Percentiles rank a stretch among this genome's conserved stretches.
Evolutionary conservation across 2,329 filamentous ascomycete genomes (phyloP).

Genomic region (Beauveria scarabaeidicola): DNA sequence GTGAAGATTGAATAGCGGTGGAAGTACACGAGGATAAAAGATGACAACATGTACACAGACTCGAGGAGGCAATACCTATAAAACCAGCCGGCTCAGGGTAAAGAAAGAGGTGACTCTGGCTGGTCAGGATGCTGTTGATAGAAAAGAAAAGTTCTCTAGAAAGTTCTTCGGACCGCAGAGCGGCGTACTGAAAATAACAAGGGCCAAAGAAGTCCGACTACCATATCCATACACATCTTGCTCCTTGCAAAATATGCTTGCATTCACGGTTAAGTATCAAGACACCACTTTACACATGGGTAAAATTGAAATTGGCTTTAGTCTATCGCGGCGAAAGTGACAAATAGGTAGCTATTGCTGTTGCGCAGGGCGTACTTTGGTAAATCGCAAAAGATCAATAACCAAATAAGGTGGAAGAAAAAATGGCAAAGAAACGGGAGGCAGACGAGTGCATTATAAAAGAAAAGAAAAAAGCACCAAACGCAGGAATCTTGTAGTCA

Average conservation of each 20-base stretch:
- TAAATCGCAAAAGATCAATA: too few relatives aligned
- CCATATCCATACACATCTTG: not conserved
- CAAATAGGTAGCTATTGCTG: too few relatives aligned
- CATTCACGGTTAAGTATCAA: too few relatives aligned
- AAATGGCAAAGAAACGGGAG: too few relatives aligned
- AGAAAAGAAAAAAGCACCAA: too few relatives aligned
- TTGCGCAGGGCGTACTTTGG: too few relatives aligned
- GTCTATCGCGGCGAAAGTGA: too few relatives aligned
- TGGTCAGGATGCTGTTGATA: slow-evolving; percentile 3
- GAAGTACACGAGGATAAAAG: slow-evolving; percentile 5
- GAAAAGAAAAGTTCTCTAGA: slow-evolving; percentile 2
- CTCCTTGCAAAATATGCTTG: not conserved
- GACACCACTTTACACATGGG: too few relatives aligned
- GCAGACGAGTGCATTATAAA: too few relatives aligned
- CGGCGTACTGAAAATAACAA: slow-evolving; percentile 1
- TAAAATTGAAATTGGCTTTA: too few relatives aligned
- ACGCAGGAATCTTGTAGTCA: too few relatives aligned
- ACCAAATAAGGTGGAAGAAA: too few relatives aligned
- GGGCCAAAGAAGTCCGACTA: slow-evolving; percentile 9
- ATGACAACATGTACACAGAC: slow-evolving; percentile 7
- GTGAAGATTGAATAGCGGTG: slow-evolving; percentile 14
- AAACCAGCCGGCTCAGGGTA: not conserved
- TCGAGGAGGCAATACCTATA: not conserved
- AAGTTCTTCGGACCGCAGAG: not conserved
- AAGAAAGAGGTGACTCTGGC: not conserved